Evolutionary conservation across 306 rosid genomes (phyloP), one percentile per base, ranked within the genome.

Genomic region (Acmispon strigosus): DNA sequence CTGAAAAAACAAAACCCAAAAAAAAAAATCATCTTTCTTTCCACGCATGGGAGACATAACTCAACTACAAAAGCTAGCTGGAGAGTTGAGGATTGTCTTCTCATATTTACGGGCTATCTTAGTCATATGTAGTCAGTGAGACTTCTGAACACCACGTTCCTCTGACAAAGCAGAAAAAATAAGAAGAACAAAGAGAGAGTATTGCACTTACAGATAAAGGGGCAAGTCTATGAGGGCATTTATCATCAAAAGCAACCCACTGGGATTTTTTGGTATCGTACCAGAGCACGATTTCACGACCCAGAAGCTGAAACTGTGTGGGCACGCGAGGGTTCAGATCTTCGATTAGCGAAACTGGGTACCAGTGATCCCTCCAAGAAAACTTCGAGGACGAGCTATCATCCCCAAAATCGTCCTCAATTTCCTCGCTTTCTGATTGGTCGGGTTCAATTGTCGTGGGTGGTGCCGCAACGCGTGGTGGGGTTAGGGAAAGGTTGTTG

Each of bases 311-410:
- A 87, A 93, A 93, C 29, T 93, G 96, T 5, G 92, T 90, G 0
- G 98, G 96, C 56, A 82, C 68, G 0, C 68, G 17, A 62, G 97
- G 85, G 75, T 90, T 85, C 76, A 93, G 82, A 84, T 93, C 98
- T 78, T 94, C 98, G 15, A 89, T 81, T 62, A 94, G 62, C 10
- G 97, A 94, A 84, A 90, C 90, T 2, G 98, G 98, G 86, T 94
- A 94, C 98, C 98, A 94, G n/a, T 94, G 96, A 86, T 87, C 98
- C 70, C 90, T 90, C 98, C 98, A 94, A 11, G 83, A 64, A 72
- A 94, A 94, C 62, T 89, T 87, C 0, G 89, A 73, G 16, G 83
- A 56, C 7, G 93, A 88, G 72, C 77, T 83, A 54, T 83, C 96
- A 2, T 83, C 84, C 1, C 69, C 73, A 2, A 60, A 19, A 14